These are phyloP conservation scores for Malassezia sympodialis DNA, from an alignment of 1,284 basidiomycete genomes.

Conservation along the genomic window DNA sequence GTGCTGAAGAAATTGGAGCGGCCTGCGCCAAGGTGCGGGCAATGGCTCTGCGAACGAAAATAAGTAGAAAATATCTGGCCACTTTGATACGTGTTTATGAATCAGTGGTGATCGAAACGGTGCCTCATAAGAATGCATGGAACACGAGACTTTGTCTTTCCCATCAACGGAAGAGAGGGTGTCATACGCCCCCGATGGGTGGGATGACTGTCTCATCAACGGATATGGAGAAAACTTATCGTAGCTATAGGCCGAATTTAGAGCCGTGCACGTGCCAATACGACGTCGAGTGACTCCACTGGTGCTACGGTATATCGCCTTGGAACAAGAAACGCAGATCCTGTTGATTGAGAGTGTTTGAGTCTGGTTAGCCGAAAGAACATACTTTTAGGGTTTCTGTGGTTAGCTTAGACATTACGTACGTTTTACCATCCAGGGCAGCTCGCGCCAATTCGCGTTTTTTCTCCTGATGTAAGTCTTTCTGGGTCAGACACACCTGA, in stretches of 20 bases:
- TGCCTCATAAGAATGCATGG: neutral
- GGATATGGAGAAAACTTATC: neutral
- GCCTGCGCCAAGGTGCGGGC: slow-evolving; percentile 12
- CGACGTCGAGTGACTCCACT: neutral
- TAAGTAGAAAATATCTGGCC: slow-evolving; percentile 7
- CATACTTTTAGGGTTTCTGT: neutral
- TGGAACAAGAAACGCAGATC: slow-evolving; percentile 8
- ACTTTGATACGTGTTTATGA: neutral
- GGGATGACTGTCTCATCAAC: neutral
- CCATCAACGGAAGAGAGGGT: neutral
- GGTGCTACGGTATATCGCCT: neutral
- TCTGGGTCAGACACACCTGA: slow-evolving; percentile 18
- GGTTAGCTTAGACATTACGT: neutral
- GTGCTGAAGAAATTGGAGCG: slow-evolving; percentile 25
- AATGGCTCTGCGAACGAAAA: slow-evolving; percentile 14
- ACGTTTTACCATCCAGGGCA: slow-evolving; percentile 62
- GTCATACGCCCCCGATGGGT: neutral
- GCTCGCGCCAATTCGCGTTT: slow-evolving; percentile 76
- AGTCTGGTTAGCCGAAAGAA: neutral
- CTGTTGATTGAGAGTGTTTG: neutral
- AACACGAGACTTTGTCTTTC: neutral
- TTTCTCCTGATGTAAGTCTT: slow-evolving; percentile 51
- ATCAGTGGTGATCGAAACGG: slow-evolving; percentile 5
- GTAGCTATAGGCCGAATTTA: neutral
- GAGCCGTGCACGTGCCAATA: neutral